Percentiles rank a stretch among this genome's conserved stretches.
phyloP scores from a whole-genome alignment of 1,284 basidiomycete genomes.

The Apiotrichum gracile region DNA sequence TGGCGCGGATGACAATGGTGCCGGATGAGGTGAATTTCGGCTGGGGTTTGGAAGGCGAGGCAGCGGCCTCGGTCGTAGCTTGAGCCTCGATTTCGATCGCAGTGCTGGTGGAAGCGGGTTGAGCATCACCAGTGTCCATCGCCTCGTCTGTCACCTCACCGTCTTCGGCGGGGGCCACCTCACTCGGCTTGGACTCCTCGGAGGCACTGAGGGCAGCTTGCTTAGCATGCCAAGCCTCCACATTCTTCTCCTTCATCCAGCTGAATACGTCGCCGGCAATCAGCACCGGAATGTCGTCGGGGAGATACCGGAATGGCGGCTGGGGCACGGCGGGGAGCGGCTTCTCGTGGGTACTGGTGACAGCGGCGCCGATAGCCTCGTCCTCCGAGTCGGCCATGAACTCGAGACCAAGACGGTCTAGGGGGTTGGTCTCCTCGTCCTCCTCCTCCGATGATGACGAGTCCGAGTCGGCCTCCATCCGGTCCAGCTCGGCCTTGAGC shows the following conservation, averaged over 20 bases:
- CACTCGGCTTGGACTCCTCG: neutral
- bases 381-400: conserved; percentile 21
- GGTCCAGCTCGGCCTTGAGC: conserved; percentile 25
- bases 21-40: conserved; percentile 39
- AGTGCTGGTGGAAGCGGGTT: neutral
- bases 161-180: neutral
- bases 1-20: conserved; percentile 47
- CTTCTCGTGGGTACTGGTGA: conserved; percentile 44
- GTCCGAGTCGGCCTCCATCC: conserved; percentile 14
- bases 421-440: conserved; percentile 4
- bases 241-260: conserved; percentile 40
- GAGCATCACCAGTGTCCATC: no score
- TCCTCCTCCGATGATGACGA: conserved; percentile 14
- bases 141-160: neutral
- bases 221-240: conserved; percentile 36
- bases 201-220: neutral
- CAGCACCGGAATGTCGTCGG: conserved; percentile 32
- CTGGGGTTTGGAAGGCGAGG: neutral
- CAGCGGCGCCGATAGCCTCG: conserved; percentile 16
- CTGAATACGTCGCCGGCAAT: conserved; percentile 48
- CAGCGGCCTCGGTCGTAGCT: neutral
- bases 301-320: conserved; percentile 39
- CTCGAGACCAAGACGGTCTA: conserved; percentile 21
- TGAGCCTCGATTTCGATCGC: neutral
- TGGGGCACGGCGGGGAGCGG: conserved; percentile 37